Base-by-base conservation (phyloP, 768 basidiomycete species). In the Rhizopogon sp. region DNA sequence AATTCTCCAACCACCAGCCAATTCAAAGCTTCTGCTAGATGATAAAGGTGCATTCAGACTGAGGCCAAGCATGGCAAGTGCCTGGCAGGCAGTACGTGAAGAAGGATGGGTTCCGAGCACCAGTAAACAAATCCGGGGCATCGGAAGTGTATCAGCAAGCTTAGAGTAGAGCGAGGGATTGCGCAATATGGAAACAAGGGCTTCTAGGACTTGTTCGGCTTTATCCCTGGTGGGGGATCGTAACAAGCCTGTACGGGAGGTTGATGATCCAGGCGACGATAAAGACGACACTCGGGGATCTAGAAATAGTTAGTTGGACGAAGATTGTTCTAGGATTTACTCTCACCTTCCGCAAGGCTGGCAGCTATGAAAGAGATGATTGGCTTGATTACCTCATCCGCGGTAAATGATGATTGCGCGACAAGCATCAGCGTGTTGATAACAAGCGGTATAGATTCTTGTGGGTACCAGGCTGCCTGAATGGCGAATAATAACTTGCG, bases 321-420 rank as follows among this genome's bases (percentile, higher is more conserved):
- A 47, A 50, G 33, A 39, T 29, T 3, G 10, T 13, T 33, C 31
- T 44, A 56, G 10, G 3, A 31, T 5, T 25, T 39, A 37, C 50
- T 45, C 80, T 53, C 52, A 89, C 90, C 76, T 65, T 80, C 79
- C 57, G 87, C 81, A 11, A 94, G 68, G 64, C 88, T 88, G 0
- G 92, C 89, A 2, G 91, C 89, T 7, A 96, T 72, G 66, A 90
- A 96, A 0, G 92, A 87, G 4, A 93, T 82, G 1, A 94, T 70
- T 0, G 95, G 93, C 64, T 93, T 96, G 62, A 96, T 87, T 0
- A 79, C 76, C 46, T 87, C 85, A 28, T 88, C 87, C 40, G 82
- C 78, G 3, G 82, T 79, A 62, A 90, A 92, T n/a, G 81, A 75
- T 0, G 84, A 77, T 62, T 82, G 78, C 50, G 86, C 78, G 3